These are phyloP conservation scores for Neurospora sp. DNA, from an alignment of 495 filamentous ascomycete genomes.

Conservation along the genomic window DNA sequence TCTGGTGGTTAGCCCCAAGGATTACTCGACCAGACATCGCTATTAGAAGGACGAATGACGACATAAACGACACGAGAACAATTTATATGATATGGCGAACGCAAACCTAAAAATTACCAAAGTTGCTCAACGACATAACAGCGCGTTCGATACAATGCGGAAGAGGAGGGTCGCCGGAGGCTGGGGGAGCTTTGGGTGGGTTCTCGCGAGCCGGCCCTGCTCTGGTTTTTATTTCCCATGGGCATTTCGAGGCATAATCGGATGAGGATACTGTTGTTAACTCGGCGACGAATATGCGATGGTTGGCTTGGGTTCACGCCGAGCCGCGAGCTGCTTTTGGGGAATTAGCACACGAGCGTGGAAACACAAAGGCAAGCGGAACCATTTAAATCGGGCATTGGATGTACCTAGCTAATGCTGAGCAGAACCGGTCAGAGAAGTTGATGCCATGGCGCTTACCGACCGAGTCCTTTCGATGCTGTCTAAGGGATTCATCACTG, in stretches of 20 bases:
- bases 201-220: neutral
- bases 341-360: neutral
- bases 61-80: neutral
- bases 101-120: neutral
- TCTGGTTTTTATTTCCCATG: neutral
- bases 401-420: neutral
- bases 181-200: neutral
- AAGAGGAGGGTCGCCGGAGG: neutral
- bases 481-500: neutral
- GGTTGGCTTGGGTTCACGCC: neutral
- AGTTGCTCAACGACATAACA: neutral
- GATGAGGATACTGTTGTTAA: neutral
- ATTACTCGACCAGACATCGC: constrained; percentile 77
- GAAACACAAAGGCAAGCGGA: neutral
- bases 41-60: constrained; percentile 41
- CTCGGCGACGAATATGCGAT: neutral
- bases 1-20: constrained; percentile 93
- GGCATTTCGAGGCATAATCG: neutral
- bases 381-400: neutral
- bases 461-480: neutral
- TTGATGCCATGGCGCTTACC: neutral
- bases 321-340: neutral
- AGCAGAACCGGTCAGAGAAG: neutral
- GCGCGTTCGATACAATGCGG: neutral
- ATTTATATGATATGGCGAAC: neutral